Conservation (phyloP, 2,329 filamentous ascomycete species). For the Escovopsis weberi region DNA sequence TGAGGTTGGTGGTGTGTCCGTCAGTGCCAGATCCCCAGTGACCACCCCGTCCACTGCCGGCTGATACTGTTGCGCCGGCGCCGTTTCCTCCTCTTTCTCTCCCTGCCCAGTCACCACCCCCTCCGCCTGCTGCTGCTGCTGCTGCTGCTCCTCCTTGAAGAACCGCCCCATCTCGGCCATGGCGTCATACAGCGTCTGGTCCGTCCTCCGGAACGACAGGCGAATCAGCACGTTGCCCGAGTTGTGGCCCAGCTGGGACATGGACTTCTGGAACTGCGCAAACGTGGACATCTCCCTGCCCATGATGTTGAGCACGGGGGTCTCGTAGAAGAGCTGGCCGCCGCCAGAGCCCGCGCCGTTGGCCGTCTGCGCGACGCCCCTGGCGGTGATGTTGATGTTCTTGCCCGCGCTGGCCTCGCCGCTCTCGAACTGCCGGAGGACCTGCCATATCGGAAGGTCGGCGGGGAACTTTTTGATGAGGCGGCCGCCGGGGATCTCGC, state of each 20-base stretch:
- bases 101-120: conserved; percentile 2
- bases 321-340: conserved; percentile 77
- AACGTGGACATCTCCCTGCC: conserved; percentile 66
- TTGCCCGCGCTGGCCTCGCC: conserved; percentile 45
- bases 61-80: conserved; percentile 1
- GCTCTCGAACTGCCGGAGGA: conserved; percentile 82
- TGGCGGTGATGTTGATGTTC: conserved; percentile 68
- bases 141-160: conserved; percentile 39
- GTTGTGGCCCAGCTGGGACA: conserved; percentile 77
- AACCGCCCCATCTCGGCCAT: conserved; percentile 68
- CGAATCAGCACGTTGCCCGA: conserved; percentile 68
- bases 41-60: conserved; percentile 8
- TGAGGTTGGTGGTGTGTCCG: conserved; percentile 1
- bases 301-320: conserved; percentile 71
- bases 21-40: conserved; percentile 10
- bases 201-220: conserved; percentile 61
- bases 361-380: conserved; percentile 53
- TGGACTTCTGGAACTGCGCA: conserved; percentile 72
- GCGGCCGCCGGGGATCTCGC: conserved; percentile 47
- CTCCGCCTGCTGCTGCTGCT: conserved; percentile 5
- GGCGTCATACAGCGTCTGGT: conserved; percentile 69
- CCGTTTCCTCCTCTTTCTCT: conserved; percentile 2
- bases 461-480: conserved; percentile 75
- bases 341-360: conserved; percentile 39
- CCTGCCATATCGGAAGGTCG: conserved; percentile 75